Evolutionary conservation across 2,329 filamentous ascomycete species (phyloP).

Genomic region (Pseudogymnoascus sp.): DNA sequence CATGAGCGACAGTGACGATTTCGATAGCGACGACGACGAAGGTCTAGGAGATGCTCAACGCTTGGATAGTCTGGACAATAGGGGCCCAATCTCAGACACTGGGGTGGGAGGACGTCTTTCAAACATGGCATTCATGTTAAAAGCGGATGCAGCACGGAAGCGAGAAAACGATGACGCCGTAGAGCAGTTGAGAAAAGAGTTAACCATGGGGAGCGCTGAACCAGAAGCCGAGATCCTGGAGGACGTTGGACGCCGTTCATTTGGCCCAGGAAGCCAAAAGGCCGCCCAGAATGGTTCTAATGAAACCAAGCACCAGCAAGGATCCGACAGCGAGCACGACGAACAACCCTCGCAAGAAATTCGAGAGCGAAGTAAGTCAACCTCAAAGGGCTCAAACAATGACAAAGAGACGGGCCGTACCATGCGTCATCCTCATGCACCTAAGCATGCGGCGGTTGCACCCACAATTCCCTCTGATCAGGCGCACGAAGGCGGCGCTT

Average conservation of each 20-base stretch:
- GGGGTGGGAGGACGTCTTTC: constrained; percentile 59
- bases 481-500: constrained; percentile 25
- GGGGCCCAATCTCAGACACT: neutral
- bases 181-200: constrained; percentile 59
- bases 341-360: constrained; percentile 14
- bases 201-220: constrained; percentile 55
- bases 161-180: constrained; percentile 73
- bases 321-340: constrained; percentile 38
- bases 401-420: neutral
- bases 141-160: constrained; percentile 70
- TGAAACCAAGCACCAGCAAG: constrained; percentile 54
- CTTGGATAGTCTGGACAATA: constrained; percentile 39
- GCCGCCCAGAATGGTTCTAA: constrained; percentile 22
- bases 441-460: neutral
- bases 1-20: constrained; percentile 50
- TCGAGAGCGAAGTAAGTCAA: neutral
- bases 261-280: constrained; percentile 44
- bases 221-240: constrained; percentile 44
- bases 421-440: neutral
- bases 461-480: constrained; percentile 12
- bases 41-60: constrained; percentile 40
- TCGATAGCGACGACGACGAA: constrained; percentile 41
- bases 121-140: constrained; percentile 90
- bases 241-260: constrained; percentile 62
- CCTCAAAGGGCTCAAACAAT: neutral